These are phyloP conservation scores for Cylindricascospora bacillispora DNA, from an alignment of 1,139 yeast species.

Conservation along the genomic window DNA sequence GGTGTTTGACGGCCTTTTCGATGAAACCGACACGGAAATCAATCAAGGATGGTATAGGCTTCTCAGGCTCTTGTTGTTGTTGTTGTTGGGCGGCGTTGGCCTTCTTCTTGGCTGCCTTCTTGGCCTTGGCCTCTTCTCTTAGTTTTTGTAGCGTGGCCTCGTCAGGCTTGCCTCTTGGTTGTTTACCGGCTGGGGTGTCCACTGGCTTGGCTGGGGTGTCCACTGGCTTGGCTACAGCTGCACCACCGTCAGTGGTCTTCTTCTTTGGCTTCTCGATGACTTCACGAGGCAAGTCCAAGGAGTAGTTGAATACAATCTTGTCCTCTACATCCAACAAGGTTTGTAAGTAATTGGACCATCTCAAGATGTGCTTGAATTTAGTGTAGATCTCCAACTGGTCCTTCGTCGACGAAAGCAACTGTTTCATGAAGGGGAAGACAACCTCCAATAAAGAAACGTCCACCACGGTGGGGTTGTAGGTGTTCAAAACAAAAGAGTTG, in stretches of 20 bases:
- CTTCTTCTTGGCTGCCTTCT: slow-evolving; percentile 67
- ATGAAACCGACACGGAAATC: slow-evolving; percentile 95
- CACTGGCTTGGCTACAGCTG: slow-evolving; percentile 11
- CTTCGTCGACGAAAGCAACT: slow-evolving; percentile 34
- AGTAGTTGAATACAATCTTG: slow-evolving; percentile 42
- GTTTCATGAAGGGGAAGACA: slow-evolving; percentile 45
- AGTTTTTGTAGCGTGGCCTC: slow-evolving; percentile 53
- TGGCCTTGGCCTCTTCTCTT: slow-evolving; percentile 57
- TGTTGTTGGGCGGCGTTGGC: slow-evolving; percentile 42
- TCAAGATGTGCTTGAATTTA: slow-evolving; percentile 69
- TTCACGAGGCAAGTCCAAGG: slow-evolving; percentile 57
- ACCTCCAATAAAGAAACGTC: slow-evolving; percentile 61
- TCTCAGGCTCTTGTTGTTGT: slow-evolving; percentile 43
- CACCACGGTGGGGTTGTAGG: slow-evolving; percentile 41
- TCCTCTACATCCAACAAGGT: slow-evolving; percentile 40
- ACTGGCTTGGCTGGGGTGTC: slow-evolving; percentile 23
- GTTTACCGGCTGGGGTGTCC: slow-evolving; percentile 24
- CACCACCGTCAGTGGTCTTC: too few species aligned
- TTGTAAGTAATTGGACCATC: slow-evolving; percentile 89
- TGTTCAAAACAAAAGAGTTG: slow-evolving; percentile 59
- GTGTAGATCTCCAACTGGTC: slow-evolving; percentile 27
- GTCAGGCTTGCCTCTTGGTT: slow-evolving; percentile 35
- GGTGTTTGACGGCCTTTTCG: slow-evolving; percentile 92
- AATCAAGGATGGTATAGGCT: slow-evolving; percentile 70
- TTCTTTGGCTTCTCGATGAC: slow-evolving; percentile 48